These are phyloP conservation scores for Blastobotrys ciferrii DNA, from an alignment of 1,139 yeast genomes.

Conservation along the genomic window DNA sequence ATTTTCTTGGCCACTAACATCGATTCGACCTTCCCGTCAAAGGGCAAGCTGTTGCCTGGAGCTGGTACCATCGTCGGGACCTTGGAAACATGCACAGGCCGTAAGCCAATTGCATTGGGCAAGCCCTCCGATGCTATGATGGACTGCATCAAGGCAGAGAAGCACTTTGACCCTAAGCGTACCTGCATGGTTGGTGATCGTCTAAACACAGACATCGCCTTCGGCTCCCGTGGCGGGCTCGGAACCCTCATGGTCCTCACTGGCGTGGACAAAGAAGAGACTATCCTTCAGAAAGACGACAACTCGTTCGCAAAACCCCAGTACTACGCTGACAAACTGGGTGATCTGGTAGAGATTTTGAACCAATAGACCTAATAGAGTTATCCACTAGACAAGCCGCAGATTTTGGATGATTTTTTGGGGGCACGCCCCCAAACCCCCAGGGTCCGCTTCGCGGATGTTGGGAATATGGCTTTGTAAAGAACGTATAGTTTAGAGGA, in stretches of 20 bases:
- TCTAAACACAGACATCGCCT: constrained; percentile 88
- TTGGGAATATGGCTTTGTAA: background rate
- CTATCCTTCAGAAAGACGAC: constrained; percentile 42
- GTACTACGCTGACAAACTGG: constrained; percentile 69
- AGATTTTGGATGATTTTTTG: too few relatives aligned
- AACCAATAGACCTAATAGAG: constrained; percentile 11
- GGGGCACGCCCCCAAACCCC: too few relatives aligned
- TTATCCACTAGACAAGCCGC: constrained; percentile 7
- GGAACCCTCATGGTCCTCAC: constrained; percentile 81
- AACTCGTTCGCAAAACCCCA: constrained; percentile 56
- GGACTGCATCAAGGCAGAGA: constrained; percentile 78
- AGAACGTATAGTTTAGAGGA: too few relatives aligned
- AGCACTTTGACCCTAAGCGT: constrained; percentile 54
- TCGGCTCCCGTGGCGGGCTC: constrained; percentile 84
- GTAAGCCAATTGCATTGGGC: constrained; percentile 80
- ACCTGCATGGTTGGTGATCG: constrained; percentile 96
- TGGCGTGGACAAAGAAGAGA: constrained; percentile 79
- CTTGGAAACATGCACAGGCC: constrained; percentile 71
- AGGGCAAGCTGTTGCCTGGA: constrained; percentile 84
- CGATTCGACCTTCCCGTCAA: constrained; percentile 90
- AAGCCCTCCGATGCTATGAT: constrained; percentile 90
- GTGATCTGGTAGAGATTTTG: constrained; percentile 63
- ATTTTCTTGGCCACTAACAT: constrained; percentile 92
- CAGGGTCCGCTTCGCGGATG: too few relatives aligned
- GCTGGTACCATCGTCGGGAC: constrained; percentile 91